A percentile compares a stretch with the other conserved stretches of the same genome.
Evolutionary conservation across 176 grass and related monocot genomes (phyloP).

Genomic region (Lolium rigidum): DNA sequence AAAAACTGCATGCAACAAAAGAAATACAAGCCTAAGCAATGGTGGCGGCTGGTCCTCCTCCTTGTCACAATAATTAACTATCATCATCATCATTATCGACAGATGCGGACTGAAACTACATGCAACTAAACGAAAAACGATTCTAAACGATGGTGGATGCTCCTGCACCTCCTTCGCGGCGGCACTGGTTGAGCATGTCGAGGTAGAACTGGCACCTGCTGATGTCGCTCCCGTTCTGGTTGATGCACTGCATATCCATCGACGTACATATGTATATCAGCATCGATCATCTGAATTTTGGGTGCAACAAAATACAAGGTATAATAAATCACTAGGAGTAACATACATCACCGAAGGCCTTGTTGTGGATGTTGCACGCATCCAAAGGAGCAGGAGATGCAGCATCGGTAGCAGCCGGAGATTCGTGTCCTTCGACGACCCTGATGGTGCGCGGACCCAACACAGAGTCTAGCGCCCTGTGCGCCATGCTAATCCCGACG

Average conservation of each 20-base stretch:
- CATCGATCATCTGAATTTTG: too few species aligned
- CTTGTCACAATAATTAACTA: too few species aligned
- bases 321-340: too few species aligned
- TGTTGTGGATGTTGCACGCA: not conserved
- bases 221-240: conserved; percentile 72
- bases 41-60: too few species aligned
- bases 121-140: too few species aligned
- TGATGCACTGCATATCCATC: conserved; percentile 63
- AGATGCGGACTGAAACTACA: too few species aligned
- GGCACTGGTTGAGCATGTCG: conserved; percentile 90
- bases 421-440: not conserved
- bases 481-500: conserved; percentile 45
- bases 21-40: too few species aligned
- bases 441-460: conserved; percentile 54
- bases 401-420: not conserved
- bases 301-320: too few species aligned
- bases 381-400: not conserved
- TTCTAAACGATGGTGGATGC: not conserved
- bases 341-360: not conserved
- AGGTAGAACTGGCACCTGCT: conserved; percentile 95
- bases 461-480: conserved; percentile 48
- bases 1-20: too few species aligned
- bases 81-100: too few species aligned
- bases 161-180: conserved; percentile 47
- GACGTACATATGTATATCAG: too few species aligned